Evolutionary conservation across 2,329 filamentous ascomycete genomes (phyloP), one percentile per base, ranked within the genome.

Genomic region (Bipolaris bicolor): DNA sequence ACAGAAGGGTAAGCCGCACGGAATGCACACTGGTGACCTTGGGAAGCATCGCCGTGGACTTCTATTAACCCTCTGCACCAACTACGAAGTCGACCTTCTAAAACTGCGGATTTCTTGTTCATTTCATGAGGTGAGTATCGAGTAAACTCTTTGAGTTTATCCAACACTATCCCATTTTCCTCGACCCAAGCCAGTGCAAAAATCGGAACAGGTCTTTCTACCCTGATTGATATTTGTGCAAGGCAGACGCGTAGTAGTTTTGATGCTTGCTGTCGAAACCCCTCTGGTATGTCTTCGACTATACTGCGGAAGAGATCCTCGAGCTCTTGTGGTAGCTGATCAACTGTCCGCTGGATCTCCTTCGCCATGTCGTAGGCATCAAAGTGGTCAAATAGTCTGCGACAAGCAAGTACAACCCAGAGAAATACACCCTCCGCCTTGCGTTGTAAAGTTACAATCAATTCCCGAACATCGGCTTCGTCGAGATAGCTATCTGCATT

Each of bases 371-470:
- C 49, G 13, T 10, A 37, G 1, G 49, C 41, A 7, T 46, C 49
- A 11, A 52, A 52, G 5, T 33, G 18, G 9, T 31, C 40, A 1
- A 20, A 6, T 2, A 52, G 33, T 13, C 33, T 22, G 10, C 31
- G 49, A 15, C 49, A 52, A 11, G 49, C 49, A 45, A 52, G 49
- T 1, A 52, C 22, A 2, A 52, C 49, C 49, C 49, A 39, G 5
- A 52, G 11, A 7, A 52, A 52, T 7, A 46, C 49, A 11, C 41
- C 49, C 3, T 18, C 20, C 7, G 49, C 49, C 18, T 52, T 52
- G n/a, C 1, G 3, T 4, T 13, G 11, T 7, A 52, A n/a, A 13
- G 10, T n/a, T 13, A 18, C 3, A 7, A 45, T 20, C 31, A 52
- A 15, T 5, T 24, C 18, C n/a, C n/a, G 3, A 4, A 52, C 15